Evolutionary conservation across 192 early-diverging fungal species (phyloP).

Genomic region (Coemansia sp.): DNA sequence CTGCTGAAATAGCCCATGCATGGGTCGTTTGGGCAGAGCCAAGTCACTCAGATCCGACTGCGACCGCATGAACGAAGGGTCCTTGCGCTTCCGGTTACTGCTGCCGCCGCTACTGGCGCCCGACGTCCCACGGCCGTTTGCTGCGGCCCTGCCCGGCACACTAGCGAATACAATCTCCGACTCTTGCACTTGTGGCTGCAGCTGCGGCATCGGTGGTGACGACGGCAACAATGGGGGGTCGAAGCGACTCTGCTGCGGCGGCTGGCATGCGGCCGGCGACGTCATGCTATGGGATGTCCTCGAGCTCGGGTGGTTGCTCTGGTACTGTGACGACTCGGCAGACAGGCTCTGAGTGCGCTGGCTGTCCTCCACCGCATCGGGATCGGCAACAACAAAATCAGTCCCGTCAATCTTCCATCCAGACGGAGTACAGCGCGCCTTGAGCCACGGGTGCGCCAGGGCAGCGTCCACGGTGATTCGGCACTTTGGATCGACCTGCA

Average conservation of each 20-base stretch:
- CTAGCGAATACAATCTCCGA: constrained; percentile 11
- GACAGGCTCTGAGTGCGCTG: constrained; percentile 44
- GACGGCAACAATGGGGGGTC: constrained; percentile 26
- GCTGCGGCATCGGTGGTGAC: constrained; percentile 5
- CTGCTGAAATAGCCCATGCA: neutral
- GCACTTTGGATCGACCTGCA: constrained; percentile 44
- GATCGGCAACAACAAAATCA: constrained; percentile 35
- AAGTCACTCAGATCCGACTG: constrained; percentile 40
- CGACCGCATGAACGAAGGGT: constrained; percentile 46
- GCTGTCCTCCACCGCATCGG: constrained; percentile 31
- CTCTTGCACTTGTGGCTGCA: neutral
- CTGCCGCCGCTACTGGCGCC: neutral
- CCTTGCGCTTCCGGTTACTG: constrained; percentile 39
- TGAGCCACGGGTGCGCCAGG: constrained; percentile 54
- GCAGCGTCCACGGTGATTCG: constrained; percentile 52
- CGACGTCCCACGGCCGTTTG: neutral
- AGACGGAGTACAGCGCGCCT: constrained; percentile 12
- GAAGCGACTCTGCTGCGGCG: constrained; percentile 9
- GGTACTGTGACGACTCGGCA: constrained; percentile 31
- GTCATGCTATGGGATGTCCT: constrained; percentile 4
- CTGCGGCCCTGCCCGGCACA: constrained; percentile 18
- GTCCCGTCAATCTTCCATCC: constrained; percentile 23
- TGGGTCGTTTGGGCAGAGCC: constrained; percentile 27
- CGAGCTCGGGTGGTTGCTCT: neutral
- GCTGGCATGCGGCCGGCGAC: constrained; percentile 6